Evolutionary conservation across 768 basidiomycete genomes (phyloP), one percentile per base, ranked within the genome.

Genomic region (Lactarius psammicola): DNA sequence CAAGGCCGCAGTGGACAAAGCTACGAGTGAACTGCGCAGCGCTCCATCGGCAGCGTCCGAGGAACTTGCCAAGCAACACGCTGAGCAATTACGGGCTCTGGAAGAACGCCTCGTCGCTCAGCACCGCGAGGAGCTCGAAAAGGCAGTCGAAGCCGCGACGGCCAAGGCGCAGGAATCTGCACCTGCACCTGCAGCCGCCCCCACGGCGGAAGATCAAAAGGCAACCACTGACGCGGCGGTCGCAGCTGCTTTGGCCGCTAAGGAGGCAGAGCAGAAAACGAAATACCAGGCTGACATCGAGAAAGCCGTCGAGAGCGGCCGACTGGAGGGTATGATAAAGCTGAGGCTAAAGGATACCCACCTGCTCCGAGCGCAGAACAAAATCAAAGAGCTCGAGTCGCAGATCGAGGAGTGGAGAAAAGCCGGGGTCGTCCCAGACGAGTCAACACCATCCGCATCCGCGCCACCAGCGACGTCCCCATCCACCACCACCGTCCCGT

Each of bases 321-420:
- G 90, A 56, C 78, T 82, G 78, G 90, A 92, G 68, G 79, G 82
- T 59, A 77, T 71, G 1, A 78, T 84, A 28, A 89, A 88, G 76
- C 73, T 76, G 38, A 89, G 87, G 73, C 69, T 92, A 51, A 92
- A 91, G 76, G 90, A 93, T 69, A 77, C 78, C 1, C 88, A 88
- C 69, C 77, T 92, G n/a, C 79, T 85, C 34, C 82, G 79, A 59
- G 78, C 84, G 11, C 85, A 89, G 71, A 77, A 76, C 63, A 82
- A 80, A 63, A 77, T 90, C 58, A 92, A 90, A 76, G 86, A 88
- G 8, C 78, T 90, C 40, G 89, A 92, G 71, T 79, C 80, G 13
- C 84, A 86, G 64, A 82, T 89, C 40, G 74, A 82, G 49, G 83
- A 82, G 65, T 84, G 82, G 82, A 80, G 80, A 69, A 81, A 81